These are phyloP conservation scores for Rehmannia glutinosa DNA, from an alignment of 257 asterid genomes.

Conservation along the genomic window DNA sequence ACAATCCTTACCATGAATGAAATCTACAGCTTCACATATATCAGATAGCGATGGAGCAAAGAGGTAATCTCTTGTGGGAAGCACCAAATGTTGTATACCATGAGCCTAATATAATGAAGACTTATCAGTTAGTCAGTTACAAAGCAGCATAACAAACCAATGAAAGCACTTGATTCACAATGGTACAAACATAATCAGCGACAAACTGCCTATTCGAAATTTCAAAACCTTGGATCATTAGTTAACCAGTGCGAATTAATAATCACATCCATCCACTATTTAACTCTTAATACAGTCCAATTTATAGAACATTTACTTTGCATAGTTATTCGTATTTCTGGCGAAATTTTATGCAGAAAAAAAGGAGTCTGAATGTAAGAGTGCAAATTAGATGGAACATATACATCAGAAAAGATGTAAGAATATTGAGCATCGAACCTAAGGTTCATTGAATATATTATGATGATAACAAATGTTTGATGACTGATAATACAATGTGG, in stretches of 20 bases:
- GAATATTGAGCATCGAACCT: not conserved
- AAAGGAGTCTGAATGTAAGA: not conserved
- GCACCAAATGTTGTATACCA: constrained; percentile 62
- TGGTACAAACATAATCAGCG: not conserved
- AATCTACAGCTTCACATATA: constrained; percentile 55
- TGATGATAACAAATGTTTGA: not conserved
- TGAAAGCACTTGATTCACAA: not conserved
- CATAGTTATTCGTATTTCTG: not conserved
- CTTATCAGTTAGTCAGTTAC: not conserved
- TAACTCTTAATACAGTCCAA: not conserved
- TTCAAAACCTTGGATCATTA: not conserved
- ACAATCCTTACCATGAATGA: constrained; percentile 46
- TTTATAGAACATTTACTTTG: not conserved
- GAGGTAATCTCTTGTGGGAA: constrained; percentile 75
- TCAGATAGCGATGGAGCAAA: constrained; percentile 66
- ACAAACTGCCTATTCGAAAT: not conserved
- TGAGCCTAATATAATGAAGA: constrained; percentile 37
- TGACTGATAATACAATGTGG: not conserved
- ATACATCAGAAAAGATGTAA: not conserved
- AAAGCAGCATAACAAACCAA: not conserved
- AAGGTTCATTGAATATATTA: not conserved
- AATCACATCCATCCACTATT: not conserved
- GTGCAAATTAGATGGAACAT: not conserved
- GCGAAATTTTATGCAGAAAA: not conserved
- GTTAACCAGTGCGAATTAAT: not conserved